Conservation (phyloP, 345 rosid species). For the Heritiera fomes region DNA sequence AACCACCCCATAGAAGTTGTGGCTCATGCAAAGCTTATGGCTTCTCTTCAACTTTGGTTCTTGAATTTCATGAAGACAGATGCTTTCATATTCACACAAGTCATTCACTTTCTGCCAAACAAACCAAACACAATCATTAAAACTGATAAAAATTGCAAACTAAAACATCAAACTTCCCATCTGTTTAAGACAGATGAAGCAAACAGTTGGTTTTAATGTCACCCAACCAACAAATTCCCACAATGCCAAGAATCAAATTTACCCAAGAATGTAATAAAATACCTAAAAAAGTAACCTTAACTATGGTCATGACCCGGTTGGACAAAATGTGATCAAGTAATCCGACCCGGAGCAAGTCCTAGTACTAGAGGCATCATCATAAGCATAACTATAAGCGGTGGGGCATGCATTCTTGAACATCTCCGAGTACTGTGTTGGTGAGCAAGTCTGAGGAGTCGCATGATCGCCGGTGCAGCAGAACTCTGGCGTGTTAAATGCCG, state of each 20-base stretch:
- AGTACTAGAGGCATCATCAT: constrained; percentile 85
- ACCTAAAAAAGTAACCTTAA: no score
- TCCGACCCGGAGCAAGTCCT: constrained; percentile 74
- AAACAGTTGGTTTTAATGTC: background rate
- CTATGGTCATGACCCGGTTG: constrained; percentile 26
- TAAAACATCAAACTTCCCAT: background rate
- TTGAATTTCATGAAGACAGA: background rate
- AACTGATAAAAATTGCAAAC: background rate
- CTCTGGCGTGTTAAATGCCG: constrained; percentile 67
- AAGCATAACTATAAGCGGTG: constrained; percentile 90
- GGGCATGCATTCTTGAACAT: constrained; percentile 91
- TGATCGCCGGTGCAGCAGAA: constrained; percentile 83
- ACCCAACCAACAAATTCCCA: background rate
- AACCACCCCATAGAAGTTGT: background rate
- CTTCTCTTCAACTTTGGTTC: background rate
- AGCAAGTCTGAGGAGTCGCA: constrained; percentile 68
- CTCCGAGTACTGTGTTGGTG: constrained; percentile 70
- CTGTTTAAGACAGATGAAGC: background rate
- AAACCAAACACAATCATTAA: constrained; percentile 14
- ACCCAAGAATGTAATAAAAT: background rate
- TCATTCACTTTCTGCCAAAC: constrained; percentile 11
- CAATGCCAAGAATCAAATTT: background rate
- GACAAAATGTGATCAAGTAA: constrained; percentile 80
- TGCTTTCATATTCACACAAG: background rate
- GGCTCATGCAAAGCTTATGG: constrained; percentile 1